Base-by-base conservation (phyloP, 768 basidiomycete species). In the Phylloporus sp. region DNA sequence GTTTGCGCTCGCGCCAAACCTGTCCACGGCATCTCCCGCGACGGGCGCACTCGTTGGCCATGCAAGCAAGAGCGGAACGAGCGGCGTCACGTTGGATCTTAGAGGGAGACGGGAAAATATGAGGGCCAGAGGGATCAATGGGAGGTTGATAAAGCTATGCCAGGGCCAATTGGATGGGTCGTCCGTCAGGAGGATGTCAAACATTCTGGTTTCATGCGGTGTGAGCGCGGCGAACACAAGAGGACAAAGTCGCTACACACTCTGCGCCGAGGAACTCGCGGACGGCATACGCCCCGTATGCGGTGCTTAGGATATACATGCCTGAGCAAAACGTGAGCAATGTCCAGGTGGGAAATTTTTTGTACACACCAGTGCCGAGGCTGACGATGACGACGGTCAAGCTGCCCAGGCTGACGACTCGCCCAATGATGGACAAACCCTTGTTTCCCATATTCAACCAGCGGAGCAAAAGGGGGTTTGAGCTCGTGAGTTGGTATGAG, bases 81-180 rank as follows among this genome's bases (percentile, higher is more conserved):
- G 55, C 0, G 60, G 66, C 0, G 68, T 56, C 13, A 68, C 49
- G 16, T 55, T 56, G 22, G 64, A 66, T 32, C 60, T 67, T 18
- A 71, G 36, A 49, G 76, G 74, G 38, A 82, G 74, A 35, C 85
- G 82, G 28, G 85, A 79, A 27, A 81, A 68, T 60, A 90, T 74
- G 55, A 91, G 81, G 24, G 78, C 75, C 39, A 88, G 64, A 0
- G 89, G 87, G 35, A 91, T 76, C 29, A 86, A 67, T 7, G 86
- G 87, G 15, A 91, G 80, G 64, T 90, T 85, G 62, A 88, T 65
- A 70, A 79, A 88, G 32, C 86, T 85, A 40, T 82, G 79, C 80
- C 82, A 84, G 2, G 86, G 83, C 89, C 89, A 91, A 47, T 83
- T 80, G 35, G 72, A 70, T 1, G 83, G 83, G 60, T 91, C 84